phyloP scores from a whole-genome alignment of 2,329 filamentous ascomycete genomes.

The Monosporascus cannonballus region DNA sequence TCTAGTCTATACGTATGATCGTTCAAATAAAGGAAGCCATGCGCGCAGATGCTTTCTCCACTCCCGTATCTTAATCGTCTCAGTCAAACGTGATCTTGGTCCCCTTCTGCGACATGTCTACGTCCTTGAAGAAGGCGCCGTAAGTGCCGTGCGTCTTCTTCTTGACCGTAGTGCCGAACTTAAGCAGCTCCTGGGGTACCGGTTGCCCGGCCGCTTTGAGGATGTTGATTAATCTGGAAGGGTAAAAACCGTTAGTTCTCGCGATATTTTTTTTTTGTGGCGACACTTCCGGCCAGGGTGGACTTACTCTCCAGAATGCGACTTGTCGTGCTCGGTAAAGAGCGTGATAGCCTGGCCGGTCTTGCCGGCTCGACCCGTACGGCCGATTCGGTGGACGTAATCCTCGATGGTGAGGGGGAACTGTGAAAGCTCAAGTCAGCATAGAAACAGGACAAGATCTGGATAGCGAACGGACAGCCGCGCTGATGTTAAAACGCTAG shows the following conservation, averaged over 20 bases:
- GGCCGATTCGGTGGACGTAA: slow-evolving; percentile 94
- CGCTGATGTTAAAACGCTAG: too few relatives aligned
- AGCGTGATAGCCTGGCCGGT: slow-evolving; percentile 84
- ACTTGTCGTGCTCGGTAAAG: slow-evolving; percentile 93
- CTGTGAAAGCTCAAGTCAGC: slow-evolving; percentile 28
- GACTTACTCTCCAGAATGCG: slow-evolving; percentile 78
- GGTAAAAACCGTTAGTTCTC: slow-evolving; percentile 10
- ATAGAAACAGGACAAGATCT: too few relatives aligned
- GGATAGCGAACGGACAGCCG: background rate
- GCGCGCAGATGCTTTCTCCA: too few relatives aligned
- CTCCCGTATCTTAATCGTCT: background rate
- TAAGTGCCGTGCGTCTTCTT: slow-evolving; percentile 97
- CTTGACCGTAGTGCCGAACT: slow-evolving; percentile 97
- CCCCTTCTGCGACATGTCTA: slow-evolving; percentile 73
- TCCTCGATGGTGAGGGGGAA: slow-evolving; percentile 95
- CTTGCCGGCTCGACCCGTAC: slow-evolving; percentile 89
- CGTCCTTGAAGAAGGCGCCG: slow-evolving; percentile 91
- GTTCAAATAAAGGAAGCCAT: too few relatives aligned
- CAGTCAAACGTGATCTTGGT: slow-evolving; percentile 88
- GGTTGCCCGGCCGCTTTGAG: slow-evolving; percentile 87
- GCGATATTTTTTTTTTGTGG: background rate
- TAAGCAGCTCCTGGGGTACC: slow-evolving; percentile 84
- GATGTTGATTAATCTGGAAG: slow-evolving; percentile 76
- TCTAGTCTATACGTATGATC: background rate
- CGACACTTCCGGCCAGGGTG: background rate